Conservation (phyloP, 371 early-diverging fungal species). For the Dinochytrium kinnereticum region DNA sequence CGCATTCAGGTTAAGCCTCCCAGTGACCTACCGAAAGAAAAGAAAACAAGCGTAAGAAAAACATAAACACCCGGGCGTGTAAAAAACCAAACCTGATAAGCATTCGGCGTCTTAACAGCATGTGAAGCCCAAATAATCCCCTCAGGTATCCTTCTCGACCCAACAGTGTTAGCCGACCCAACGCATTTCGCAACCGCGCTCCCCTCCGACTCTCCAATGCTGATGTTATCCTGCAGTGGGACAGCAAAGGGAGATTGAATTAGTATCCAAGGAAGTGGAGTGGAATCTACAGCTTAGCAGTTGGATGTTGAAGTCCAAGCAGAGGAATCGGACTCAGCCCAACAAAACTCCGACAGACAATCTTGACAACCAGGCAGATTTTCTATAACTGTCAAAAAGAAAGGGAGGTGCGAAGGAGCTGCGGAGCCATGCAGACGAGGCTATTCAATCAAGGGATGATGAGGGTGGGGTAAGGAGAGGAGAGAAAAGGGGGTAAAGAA, state of each 20-base stretch:
- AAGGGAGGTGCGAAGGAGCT: too few relatives aligned
- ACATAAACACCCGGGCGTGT: not conserved
- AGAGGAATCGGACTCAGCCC: not conserved
- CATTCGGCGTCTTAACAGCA: slow-evolving; percentile 1
- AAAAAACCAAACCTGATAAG: not conserved
- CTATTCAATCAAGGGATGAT: not conserved
- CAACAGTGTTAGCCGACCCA: not conserved
- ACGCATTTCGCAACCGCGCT: slow-evolving; percentile 12
- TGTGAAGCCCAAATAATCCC: slow-evolving; percentile 1
- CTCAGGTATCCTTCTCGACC: not conserved
- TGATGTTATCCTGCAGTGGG: not conserved
- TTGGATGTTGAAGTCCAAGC: not conserved
- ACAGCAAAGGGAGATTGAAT: too few relatives aligned
- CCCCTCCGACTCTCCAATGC: slow-evolving; percentile 13
- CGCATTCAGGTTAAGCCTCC: not conserved
- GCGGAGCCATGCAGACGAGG: too few relatives aligned
- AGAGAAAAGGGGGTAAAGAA: too few relatives aligned
- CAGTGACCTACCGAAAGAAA: too few relatives aligned
- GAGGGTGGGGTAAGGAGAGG: not conserved
- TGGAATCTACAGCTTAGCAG: too few relatives aligned
- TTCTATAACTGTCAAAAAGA: too few relatives aligned
- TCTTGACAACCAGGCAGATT: too few relatives aligned
- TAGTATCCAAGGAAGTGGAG: not conserved
- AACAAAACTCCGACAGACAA: not conserved
- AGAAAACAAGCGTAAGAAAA: not conserved